These are phyloP conservation scores for Fraxinus sp. DNA, from an alignment of 305 asterid genomes.

Conservation along the genomic window DNA sequence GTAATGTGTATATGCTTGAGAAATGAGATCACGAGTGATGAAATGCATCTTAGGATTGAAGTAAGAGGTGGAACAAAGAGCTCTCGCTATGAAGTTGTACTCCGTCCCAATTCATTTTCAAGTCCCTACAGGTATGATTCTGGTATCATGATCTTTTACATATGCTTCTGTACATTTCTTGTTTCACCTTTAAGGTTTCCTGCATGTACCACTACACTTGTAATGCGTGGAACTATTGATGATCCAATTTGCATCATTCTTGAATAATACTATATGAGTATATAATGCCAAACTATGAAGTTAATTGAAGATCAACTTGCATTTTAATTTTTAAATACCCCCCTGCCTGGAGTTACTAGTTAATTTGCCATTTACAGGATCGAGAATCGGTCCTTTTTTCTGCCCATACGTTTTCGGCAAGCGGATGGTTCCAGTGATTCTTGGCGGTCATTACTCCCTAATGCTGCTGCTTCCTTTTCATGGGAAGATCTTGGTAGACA, in stretches of 20 bases:
- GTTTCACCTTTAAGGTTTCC: background rate
- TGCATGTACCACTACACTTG: background rate
- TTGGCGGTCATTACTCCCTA: constrained; percentile 80
- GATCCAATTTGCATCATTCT: constrained; percentile 12
- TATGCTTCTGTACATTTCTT: background rate
- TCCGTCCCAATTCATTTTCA: constrained; percentile 77
- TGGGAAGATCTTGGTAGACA: constrained; percentile 98
- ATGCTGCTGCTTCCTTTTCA: constrained; percentile 78
- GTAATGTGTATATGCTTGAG: constrained; percentile 70
- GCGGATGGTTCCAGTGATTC: constrained; percentile 68
- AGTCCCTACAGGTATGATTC: constrained; percentile 90
- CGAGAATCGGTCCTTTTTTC: constrained; percentile 80
- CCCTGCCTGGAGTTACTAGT: constrained; percentile 26
- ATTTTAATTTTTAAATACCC: constrained; percentile 13
- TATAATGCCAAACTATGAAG: background rate
- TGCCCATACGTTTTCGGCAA: constrained; percentile 87
- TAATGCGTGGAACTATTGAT: constrained; percentile 9
- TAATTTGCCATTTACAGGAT: constrained; percentile 57
- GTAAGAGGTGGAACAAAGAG: constrained; percentile 87
- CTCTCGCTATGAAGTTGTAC: constrained; percentile 75
- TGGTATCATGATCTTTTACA: constrained; percentile 19
- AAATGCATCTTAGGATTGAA: constrained; percentile 59
- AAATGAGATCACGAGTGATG: constrained; percentile 51
- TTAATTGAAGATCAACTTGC: constrained; percentile 19
- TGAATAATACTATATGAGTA: background rate